These are phyloP conservation scores for Neurospora sp. DNA, from an alignment of 495 filamentous ascomycete genomes.

Conservation along the genomic window DNA sequence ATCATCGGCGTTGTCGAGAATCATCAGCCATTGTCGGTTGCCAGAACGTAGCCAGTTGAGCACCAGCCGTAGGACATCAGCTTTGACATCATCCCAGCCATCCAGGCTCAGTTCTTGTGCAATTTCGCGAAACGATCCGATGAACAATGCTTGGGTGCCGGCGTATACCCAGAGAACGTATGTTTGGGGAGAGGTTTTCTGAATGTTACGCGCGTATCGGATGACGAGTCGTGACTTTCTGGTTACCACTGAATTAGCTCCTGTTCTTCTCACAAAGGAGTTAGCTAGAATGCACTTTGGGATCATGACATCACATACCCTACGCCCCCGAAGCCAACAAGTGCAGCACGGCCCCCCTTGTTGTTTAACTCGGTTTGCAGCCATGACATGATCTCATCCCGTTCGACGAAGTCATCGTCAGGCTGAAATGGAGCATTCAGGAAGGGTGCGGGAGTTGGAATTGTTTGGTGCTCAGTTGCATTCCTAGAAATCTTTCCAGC, in stretches of 20 bases:
- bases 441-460: too few relatives aligned
- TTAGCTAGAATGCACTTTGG: too few relatives aligned
- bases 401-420: slow-evolving; percentile 5
- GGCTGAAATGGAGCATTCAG: too few relatives aligned
- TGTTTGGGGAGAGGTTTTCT: slow-evolving; percentile 19
- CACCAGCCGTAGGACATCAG: slow-evolving; percentile 25
- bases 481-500: too few relatives aligned
- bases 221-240: slow-evolving; percentile 48
- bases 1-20: slow-evolving; percentile 44
- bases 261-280: neutral
- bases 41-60: slow-evolving; percentile 28
- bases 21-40: slow-evolving; percentile 33
- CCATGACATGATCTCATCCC: neutral
- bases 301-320: slow-evolving; percentile 24
- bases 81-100: slow-evolving; percentile 20
- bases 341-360: slow-evolving; percentile 15
- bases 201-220: slow-evolving; percentile 32
- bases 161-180: slow-evolving; percentile 40
- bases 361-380: neutral
- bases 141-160: slow-evolving; percentile 26
- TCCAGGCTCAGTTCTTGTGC: slow-evolving; percentile 22
- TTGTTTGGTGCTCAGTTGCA: too few relatives aligned
- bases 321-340: slow-evolving; percentile 39
- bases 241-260: neutral
- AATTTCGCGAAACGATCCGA: slow-evolving; percentile 31